Conservation (phyloP, 164 flowering plant species). For the Macadamia tetraphylla region DNA sequence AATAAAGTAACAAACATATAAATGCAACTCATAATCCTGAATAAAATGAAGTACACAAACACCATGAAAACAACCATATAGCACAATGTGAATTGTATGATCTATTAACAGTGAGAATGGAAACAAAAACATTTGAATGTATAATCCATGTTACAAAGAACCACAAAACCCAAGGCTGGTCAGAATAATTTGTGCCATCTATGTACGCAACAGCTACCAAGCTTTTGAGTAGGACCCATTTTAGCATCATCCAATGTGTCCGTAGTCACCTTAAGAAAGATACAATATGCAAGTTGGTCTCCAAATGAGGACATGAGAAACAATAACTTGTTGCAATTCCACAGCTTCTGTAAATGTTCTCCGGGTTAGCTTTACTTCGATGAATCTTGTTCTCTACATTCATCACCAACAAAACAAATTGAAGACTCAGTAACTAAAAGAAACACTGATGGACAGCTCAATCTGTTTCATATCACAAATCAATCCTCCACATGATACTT, state of each 20-base stretch:
- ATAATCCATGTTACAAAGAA: constrained; percentile 37
- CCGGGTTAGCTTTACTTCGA: constrained; percentile 14
- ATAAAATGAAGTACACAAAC: constrained; percentile 19
- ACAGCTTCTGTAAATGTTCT: constrained; percentile 11
- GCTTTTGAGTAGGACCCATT: constrained; percentile 28
- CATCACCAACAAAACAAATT: constrained; percentile 17
- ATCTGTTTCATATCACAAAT: background rate
- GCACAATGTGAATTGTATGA: constrained; percentile 17
- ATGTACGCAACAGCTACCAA: constrained; percentile 34
- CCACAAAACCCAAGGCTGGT: constrained; percentile 23
- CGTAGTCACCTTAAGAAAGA: constrained; percentile 38
- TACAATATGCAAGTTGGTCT: constrained; percentile 21
- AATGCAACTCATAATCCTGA: constrained; percentile 28
- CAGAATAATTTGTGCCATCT: constrained; percentile 24
- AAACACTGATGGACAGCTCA: background rate
- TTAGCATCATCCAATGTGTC: constrained; percentile 30
- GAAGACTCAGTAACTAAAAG: background rate
- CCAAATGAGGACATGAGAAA: constrained; percentile 19
- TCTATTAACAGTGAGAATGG: constrained; percentile 27
- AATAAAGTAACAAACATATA: constrained; percentile 18
- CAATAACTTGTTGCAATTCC: constrained; percentile 14
- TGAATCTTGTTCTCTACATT: background rate
- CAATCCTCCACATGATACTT: background rate
- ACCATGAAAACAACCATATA: constrained; percentile 22
- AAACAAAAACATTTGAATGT: constrained; percentile 20